Evolutionary conservation across 1,139 yeast genomes (phyloP), one percentile per base, ranked within the genome.

Genomic region (Hyphopichia burtonii): DNA sequence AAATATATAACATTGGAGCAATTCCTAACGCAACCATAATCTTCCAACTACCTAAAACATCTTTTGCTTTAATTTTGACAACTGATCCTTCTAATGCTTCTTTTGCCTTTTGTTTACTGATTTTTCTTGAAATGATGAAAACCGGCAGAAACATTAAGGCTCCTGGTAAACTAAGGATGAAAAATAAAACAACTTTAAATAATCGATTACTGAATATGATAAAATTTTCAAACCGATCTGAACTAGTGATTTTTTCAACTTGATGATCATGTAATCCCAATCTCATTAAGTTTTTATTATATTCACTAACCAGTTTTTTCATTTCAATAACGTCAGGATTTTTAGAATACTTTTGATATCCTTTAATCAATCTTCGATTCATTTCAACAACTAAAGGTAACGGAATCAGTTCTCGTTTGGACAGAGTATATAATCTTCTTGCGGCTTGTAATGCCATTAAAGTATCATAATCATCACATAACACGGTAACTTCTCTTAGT

Each of bases 21-120:
- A 71, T 53, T 1, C 65, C 73, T 44, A 72, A 55, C 0, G 77
- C 77, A 19, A 72, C 77, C 34, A 72, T 51, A 7, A 71, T 71
- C 48, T 72, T 72, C 78, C 78, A 73, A 3, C 76, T 68, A 10
- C 75, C 73, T 37, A 73, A 51, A 14, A 73, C 78, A 53, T 73
- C 78, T 18, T 61, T 66, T 15, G 77, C 78, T 47, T 68, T 66
- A 43, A 73, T 65, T 45, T 73, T 73, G 12, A 73, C 78, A 16
- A 66, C 63, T 10, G 74, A 68, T 5, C 63, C 66, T 3, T 69
- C 74, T 42, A 73, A 57, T 3, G 78, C 78, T 44, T 67, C 63
- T 37, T 60, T 57, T 25, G 75, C 76, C 51, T 71, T 73, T 32
- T 52, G 48, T 22, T 51, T 61, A 6, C 75, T 67, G 32, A 71